Evolutionary conservation across 73 alveolate genomes (phyloP).

Genomic region (Stentor roeselii): DNA sequence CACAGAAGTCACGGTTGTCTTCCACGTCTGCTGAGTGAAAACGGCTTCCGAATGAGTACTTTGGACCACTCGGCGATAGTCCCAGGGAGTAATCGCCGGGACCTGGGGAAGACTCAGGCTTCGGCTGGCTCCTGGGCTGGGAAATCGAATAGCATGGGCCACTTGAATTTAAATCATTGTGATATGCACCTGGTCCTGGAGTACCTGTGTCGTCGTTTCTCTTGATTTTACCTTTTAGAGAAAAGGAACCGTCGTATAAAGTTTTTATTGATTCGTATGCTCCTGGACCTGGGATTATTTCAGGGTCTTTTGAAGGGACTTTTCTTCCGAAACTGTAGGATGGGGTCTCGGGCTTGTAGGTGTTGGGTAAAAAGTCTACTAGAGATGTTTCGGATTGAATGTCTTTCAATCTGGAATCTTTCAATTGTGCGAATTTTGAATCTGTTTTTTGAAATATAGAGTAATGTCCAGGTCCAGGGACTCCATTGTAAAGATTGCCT

Average conservation of each 20-base stretch:
- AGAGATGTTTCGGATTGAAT: neutral
- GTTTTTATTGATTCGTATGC: neutral
- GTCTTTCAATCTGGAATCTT: too few relatives aligned
- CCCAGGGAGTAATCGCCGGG: neutral
- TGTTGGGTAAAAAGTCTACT: neutral
- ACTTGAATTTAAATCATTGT: too few relatives aligned
- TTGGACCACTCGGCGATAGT: neutral
- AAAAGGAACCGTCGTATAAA: neutral
- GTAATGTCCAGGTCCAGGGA: neutral
- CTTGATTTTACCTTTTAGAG: neutral
- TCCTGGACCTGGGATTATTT: neutral
- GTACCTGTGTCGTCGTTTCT: neutral
- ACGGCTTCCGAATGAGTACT: neutral
- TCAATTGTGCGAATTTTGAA: neutral
- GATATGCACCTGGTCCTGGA: slow-evolving; percentile 3
- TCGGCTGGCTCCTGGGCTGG: neutral
- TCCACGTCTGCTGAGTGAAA: neutral
- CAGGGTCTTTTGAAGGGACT: neutral
- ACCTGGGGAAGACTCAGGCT: neutral
- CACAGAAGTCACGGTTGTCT: neutral
- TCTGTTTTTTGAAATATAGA: neutral
- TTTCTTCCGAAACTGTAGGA: neutral
- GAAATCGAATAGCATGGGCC: neutral
- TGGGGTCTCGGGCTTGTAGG: neutral
- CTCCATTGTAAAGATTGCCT: neutral